These are phyloP conservation scores for Adenanthera pavonina DNA, from an alignment of 306 rosid species.

Conservation along the genomic window DNA sequence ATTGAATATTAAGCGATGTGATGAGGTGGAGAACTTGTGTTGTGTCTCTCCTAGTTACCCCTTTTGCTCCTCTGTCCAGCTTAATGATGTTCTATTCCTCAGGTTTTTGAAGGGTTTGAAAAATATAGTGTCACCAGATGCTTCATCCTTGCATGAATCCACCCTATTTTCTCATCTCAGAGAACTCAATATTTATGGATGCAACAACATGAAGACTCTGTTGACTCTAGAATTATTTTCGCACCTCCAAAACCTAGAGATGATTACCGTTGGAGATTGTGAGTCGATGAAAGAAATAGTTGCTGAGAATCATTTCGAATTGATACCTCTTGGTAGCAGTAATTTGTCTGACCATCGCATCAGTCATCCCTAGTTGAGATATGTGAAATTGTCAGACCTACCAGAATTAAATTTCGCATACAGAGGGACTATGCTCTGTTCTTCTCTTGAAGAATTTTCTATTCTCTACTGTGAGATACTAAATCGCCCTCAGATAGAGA, in stretches of 20 bases:
- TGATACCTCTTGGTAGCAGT: no score
- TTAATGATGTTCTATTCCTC: not conserved
- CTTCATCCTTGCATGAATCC: not conserved
- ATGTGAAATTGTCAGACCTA: not conserved
- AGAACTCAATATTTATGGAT: not conserved
- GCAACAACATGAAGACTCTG: constrained; percentile 15
- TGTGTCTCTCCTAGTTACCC: not conserved
- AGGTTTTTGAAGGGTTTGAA: not conserved
- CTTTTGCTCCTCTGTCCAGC: not conserved
- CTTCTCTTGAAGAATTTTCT: not conserved
- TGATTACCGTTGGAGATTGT: not conserved
- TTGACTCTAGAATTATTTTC: not conserved
- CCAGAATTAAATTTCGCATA: not conserved
- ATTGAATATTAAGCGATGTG: rapidly evolving
- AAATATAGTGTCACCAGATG: not conserved
- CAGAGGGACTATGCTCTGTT: no score
- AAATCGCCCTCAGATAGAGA: no score
- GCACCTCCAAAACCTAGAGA: constrained; percentile 15
- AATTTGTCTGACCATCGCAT: not conserved
- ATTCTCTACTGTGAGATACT: no score
- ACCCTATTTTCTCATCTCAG: constrained; percentile 20
- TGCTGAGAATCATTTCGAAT: constrained; percentile 16
- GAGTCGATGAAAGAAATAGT: constrained; percentile 3
- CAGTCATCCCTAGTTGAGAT: not conserved
- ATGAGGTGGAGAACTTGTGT: not conserved